Evolutionary conservation across 2,329 filamentous ascomycete genomes (phyloP), one percentile per base, ranked within the genome.

Genomic region (Cryphonectria naterciae): DNA sequence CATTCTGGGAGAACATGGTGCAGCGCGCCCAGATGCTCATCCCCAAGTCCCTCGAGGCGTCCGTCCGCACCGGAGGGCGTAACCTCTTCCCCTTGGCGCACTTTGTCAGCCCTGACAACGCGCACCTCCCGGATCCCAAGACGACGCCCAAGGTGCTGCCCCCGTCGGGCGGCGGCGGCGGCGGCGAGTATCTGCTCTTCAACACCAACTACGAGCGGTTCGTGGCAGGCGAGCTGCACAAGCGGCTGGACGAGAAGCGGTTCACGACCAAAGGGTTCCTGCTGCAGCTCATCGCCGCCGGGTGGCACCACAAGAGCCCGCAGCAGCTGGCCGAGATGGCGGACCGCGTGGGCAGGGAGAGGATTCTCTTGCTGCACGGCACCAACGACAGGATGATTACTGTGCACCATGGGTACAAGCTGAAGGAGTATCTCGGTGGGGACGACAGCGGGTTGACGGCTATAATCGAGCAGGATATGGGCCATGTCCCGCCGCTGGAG

Each of bases 181-280:
- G 71, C 22, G 64, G 39, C 2, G 41, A 72, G 62, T 89, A 89
- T 70, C 75, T 83, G 52, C 80, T 79, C 11, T 97, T 96, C 79
- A 86, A 86, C 5, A 93, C 85, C 67, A 96, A 95, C 77, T 94
- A 90, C 71, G 92, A 96, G 82, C 91, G 94, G 6, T 95, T 94
- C 77, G 91, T 92, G 37, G 94, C 94, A 0, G 89, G 91, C 74
- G 93, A 97, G 80, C 80, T 97, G 73, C 84, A 83, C 77, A 97
- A 97, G 83, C 86, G 92, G 25, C 81, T 84, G 22, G 85, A 92
- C 70, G 81, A 85, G 0, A 82, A 84, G 0, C 83, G 83, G 7
- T 95, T 94, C 78, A 88, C 87, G 4, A 85, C 84, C 63, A 84
- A 83, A 43, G 93, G 92, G 1, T 94, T 96, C 79, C 78, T 96